phyloP scores from a whole-genome alignment of 805 yeast species.

The Teunomyces barrocoloradensis region DNA sequence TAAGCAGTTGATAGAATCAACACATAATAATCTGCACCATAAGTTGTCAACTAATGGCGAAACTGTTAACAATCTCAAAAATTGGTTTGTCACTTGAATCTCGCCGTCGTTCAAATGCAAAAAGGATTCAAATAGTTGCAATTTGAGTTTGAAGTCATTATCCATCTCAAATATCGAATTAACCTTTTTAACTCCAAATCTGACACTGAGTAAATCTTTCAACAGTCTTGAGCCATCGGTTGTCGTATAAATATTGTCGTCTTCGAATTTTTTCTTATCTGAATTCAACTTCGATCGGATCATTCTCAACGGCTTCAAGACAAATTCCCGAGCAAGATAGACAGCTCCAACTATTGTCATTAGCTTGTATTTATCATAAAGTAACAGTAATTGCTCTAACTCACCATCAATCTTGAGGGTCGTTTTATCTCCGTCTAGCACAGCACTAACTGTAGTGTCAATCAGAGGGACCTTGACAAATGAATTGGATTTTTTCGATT shows the following conservation, averaged over 20 bases:
- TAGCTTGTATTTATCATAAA: conserved; percentile 29
- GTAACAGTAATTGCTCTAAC: conserved; percentile 16
- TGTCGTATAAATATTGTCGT: background rate
- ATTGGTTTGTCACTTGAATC: conserved; percentile 15
- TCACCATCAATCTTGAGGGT: conserved; percentile 13
- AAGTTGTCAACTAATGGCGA: conserved; percentile 46
- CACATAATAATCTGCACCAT: conserved; percentile 50
- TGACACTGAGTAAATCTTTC: conserved; percentile 11
- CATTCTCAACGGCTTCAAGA: conserved; percentile 27
- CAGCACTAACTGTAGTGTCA: conserved; percentile 11
- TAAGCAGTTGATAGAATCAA: conserved; percentile 22
- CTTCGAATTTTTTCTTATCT: conserved; percentile 14
- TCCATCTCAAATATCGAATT: conserved; percentile 39
- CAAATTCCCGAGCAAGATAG: conserved; percentile 27
- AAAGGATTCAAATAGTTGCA: conserved; percentile 38
- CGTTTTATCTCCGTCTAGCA: conserved; percentile 4
- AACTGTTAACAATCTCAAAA: conserved; percentile 47
- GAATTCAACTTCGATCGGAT: conserved; percentile 22
- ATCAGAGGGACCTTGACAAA: conserved; percentile 23
- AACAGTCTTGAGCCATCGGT: background rate
- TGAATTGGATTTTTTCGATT: conserved; percentile 10
- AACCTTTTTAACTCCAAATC: conserved; percentile 13
- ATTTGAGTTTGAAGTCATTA: conserved; percentile 46
- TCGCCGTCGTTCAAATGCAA: conserved; percentile 8
- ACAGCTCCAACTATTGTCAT: conserved; percentile 33